Base-by-base conservation (phyloP, 2,329 filamentous ascomycete genomes). In the Trichoderma sp. region DNA sequence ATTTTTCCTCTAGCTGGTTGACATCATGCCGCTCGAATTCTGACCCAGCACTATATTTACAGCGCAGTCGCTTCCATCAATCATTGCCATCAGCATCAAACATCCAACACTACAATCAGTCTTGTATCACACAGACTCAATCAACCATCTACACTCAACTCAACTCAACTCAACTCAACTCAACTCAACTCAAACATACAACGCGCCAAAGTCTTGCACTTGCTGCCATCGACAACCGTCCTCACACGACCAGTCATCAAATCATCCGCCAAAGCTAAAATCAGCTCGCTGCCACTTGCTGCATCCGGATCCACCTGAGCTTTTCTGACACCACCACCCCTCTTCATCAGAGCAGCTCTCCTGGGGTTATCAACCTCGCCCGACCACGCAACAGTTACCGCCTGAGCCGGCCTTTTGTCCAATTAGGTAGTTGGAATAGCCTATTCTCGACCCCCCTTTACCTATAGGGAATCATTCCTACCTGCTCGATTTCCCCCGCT, bases 21-120 rank as follows among this genome's bases (percentile, higher is more conserved):
- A 69, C 68, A 69, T 69, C 68, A 69, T 68, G 61, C 63, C 54
- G 60, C 60, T 43, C 18, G 24, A 11, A 24, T 34, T 8, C 11
- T 30, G 13, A 32, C 26, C 51, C 49, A 28, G 55, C 56, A 54
- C 55, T 68, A 68, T 60, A 60, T 68, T 28, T 68, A 68, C 56
- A 60, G 65, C 26, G 43, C 26, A 14, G 18, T 68, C 65, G 65
- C 65, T 64, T 34, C 51, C 37, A 26, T 34, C 52, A 66, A 39
- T 28, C 51, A 61, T 61, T 58, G 43, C 26, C 30, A 46, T 21
- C 59, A 63, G 59, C 43, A 68, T 55, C 34, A 32, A 11, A 16
- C 39, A 55, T n/a, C 26, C 32, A 43, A 28, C 24, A 43, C 34
- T 10, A 16, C n/a, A 21, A 13, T 5, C 46, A 49, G 10, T 21